Conservation (phyloP, 371 early-diverging fungal genomes). For the Mucor irregularis region DNA sequence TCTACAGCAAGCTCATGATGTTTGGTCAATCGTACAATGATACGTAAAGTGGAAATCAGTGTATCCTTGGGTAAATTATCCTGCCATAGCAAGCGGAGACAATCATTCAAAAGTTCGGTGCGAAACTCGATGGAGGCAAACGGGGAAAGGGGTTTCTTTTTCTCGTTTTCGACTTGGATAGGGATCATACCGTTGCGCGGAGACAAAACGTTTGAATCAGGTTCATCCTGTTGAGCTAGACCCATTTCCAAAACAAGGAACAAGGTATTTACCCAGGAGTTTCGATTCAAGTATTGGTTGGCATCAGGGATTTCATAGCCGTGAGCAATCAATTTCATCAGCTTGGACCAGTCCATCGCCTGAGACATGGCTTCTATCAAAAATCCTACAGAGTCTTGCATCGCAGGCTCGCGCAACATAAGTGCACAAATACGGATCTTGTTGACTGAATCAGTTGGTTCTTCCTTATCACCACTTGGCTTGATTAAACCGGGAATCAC, state of each 20-base stretch:
- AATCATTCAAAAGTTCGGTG: conserved; percentile 22
- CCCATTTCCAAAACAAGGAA: conserved; percentile 60
- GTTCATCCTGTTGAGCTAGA: conserved; percentile 60
- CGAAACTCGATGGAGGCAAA: conserved; percentile 11
- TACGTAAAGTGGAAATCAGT: conserved; percentile 62
- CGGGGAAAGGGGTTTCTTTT: not conserved
- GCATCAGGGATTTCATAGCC: conserved; percentile 25
- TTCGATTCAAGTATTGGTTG: too few relatives aligned
- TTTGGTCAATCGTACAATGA: conserved; percentile 77
- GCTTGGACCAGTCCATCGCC: conserved; percentile 21
- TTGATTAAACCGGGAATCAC: conserved; percentile 10
- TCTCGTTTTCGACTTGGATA: not conserved
- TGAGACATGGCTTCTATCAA: conserved; percentile 30
- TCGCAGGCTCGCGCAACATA: conserved; percentile 52
- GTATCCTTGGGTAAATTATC: conserved; percentile 44
- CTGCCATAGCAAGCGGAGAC: conserved; percentile 39
- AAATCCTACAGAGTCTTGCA: conserved; percentile 30
- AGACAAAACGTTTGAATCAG: conserved; percentile 9
- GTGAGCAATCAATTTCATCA: conserved; percentile 13
- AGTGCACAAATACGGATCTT: conserved; percentile 62
- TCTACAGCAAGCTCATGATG: conserved; percentile 51
- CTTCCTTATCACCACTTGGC: not conserved
- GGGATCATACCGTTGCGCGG: not conserved
- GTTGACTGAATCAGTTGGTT: conserved; percentile 3
- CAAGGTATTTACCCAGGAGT: conserved; percentile 65